Evolutionary conservation across 2,329 filamentous ascomycete genomes (phyloP), one percentile per base, ranked within the genome.

Genomic region (Trichophyton verrucosum): DNA sequence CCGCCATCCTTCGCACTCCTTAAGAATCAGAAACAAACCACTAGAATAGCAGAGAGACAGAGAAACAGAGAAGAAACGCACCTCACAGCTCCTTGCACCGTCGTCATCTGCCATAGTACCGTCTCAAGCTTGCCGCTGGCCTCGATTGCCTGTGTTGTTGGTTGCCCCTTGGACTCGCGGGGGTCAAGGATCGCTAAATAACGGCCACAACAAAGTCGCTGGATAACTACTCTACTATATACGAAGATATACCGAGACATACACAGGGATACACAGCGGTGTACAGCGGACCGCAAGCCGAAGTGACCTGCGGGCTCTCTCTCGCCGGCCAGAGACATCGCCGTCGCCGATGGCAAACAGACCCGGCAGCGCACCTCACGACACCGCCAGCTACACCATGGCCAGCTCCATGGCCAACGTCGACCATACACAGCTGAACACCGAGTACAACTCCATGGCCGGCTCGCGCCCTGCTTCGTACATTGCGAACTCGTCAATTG

Each of bases 391-490:
- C 63, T 75, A 74, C 67, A 38, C 33, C 33, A 38, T 38, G 9
- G 33, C 33, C 33, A 62, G 64, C 60, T 63, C 69, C 53, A 64
- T 69, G 38, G 65, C 71, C 61, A 68, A 70, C 30, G 62, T 68
- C 44, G 71, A 73, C 57, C 64, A 70, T 47, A 59, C 68, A 15
- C 61, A 69, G 42, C 42, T 71, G 61, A 71, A 65, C 65, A 70
- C 70, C 62, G 68, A 69, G 17, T 73, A 74, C 62, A 69, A 70
- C 46, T 62, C 63, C 38, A 66, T 67, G 20, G 68, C 70, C 42
- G 68, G 68, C 42, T 77, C 75, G 40, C 70, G 74, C 58, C 75
- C 75, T 6, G 72, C 70, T 60, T 77, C 76, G 56, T 75, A 73
- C 61, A 67, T 71, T 56, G 75, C 72, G 58, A 67, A 65, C 59